These are phyloP conservation scores for Cladochytrium replicatum DNA, from an alignment of 192 early-diverging fungal genomes.

Conservation along the genomic window DNA sequence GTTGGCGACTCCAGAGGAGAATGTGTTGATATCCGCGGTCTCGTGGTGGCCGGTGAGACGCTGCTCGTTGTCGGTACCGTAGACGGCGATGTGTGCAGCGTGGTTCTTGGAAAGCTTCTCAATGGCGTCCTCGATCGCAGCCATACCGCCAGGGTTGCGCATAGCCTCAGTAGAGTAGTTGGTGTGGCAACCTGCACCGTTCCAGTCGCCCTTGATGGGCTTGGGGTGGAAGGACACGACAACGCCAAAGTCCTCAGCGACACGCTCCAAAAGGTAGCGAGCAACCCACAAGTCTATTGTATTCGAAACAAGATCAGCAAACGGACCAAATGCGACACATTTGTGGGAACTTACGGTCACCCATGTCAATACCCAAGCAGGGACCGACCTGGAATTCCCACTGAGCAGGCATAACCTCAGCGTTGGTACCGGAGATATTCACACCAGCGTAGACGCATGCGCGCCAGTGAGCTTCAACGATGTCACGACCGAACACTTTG, in stretches of 20 bases:
- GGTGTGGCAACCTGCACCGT: constrained; percentile 49
- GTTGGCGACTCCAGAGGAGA: constrained; percentile 42
- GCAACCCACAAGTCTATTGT: constrained; percentile 35
- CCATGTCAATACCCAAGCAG: constrained; percentile 42
- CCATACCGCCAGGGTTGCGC: constrained; percentile 39
- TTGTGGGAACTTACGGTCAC: constrained; percentile 18
- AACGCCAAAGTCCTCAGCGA: constrained; percentile 48
- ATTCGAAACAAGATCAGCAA: background rate
- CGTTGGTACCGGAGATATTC: constrained; percentile 46
- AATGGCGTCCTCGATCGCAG: constrained; percentile 40
- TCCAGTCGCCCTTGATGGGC: constrained; percentile 50
- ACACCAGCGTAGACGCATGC: constrained; percentile 46
- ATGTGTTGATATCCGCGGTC: constrained; percentile 41
- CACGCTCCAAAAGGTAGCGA: constrained; percentile 38
- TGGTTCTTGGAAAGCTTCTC: constrained; percentile 36
- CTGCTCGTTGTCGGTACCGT: constrained; percentile 48
- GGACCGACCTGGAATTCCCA: constrained; percentile 49
- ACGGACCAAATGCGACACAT: background rate
- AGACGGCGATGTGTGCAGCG: constrained; percentile 42
- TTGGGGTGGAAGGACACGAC: constrained; percentile 45
- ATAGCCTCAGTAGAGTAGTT: constrained; percentile 42
- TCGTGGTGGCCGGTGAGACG: constrained; percentile 42
- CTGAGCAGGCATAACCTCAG: constrained; percentile 46
- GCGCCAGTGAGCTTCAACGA: constrained; percentile 47
- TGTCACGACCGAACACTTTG: constrained; percentile 43